Base-by-base conservation (phyloP, 306 rosid genomes). In the Cucurbita pepo region DNA sequence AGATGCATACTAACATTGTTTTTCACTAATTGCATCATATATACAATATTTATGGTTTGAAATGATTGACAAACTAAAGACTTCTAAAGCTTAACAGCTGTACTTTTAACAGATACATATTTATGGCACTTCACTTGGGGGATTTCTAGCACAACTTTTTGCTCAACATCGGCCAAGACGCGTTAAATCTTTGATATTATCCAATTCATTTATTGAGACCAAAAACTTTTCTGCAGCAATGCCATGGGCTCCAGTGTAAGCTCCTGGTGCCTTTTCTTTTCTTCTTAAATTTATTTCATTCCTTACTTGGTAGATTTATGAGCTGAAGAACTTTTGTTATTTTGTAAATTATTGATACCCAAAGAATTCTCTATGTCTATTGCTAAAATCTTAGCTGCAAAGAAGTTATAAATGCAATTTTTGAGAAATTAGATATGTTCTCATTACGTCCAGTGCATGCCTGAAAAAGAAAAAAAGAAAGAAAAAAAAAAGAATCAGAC, bases 231-330 rank as follows among this genome's bases (percentile, higher is more conserved):
- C 97, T 80, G 87, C 96, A 67, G 90, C 92, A 48, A 94, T 91
- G 88, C 97, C 99, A 63, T 94, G 99, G 99, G 96, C 96, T 74
- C 95, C 99, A 66, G 44, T 94, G 99, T 94, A 91, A 71, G 86
- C 82, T 61, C 8, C 40, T 45, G 18, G 53, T 77, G 6, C 53
- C 79, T 19, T 13, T 16, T 61, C 59, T 78, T 85, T 79, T 79
- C 73, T 34, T 48, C 76, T 41, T 69, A 10, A 69, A 30, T 30
- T 48, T 34, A 69, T 8, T 52, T 71, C 18, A 34, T n/a, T 53
- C 62, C n/a, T 14, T 48, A 3, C 40, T 21, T 13, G 22, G 47
- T 51, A 50, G 10, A 69, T 69, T 48, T 51, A 51, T 69, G 41
- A 22, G 25, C 30, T 51, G 34, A 34, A 69, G 19, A 69, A 69